Evolutionary conservation across 192 early-diverging fungal species (phyloP).

Genomic region (Phycomyces nitens): DNA sequence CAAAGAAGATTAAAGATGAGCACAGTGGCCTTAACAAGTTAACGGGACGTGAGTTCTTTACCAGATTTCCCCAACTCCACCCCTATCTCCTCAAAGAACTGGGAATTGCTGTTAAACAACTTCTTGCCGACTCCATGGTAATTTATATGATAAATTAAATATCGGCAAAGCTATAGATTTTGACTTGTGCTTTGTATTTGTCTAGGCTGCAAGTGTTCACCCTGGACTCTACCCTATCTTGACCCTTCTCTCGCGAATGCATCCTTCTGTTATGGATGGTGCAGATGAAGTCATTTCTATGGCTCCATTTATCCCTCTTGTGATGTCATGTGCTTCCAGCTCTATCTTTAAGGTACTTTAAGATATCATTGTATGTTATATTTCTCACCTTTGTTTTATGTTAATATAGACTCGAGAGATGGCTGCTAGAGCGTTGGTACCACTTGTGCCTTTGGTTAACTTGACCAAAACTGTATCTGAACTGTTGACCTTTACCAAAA

Average conservation of each 20-base stretch:
- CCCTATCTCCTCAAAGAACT: slow-evolving; percentile 75
- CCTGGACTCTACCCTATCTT: slow-evolving; percentile 89
- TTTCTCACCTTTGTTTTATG: slow-evolving; percentile 1
- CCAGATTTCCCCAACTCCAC: slow-evolving; percentile 77
- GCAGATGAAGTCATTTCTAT: slow-evolving; percentile 33
- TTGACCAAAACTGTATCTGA: slow-evolving; percentile 49
- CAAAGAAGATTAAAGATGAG: slow-evolving; percentile 73
- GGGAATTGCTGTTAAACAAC: slow-evolving; percentile 59
- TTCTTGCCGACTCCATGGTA: slow-evolving; percentile 35
- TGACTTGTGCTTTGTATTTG: not conserved
- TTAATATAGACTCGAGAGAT: slow-evolving; percentile 79
- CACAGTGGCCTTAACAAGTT: slow-evolving; percentile 69
- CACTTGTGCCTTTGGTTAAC: slow-evolving; percentile 65
- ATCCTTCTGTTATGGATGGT: slow-evolving; percentile 59
- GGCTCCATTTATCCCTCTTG: slow-evolving; percentile 47
- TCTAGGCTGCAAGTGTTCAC: slow-evolving; percentile 58
- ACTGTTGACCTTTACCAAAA: slow-evolving; percentile 43
- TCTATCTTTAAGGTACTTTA: slow-evolving; percentile 49
- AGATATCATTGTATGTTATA: not conserved
- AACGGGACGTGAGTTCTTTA: slow-evolving; percentile 88
- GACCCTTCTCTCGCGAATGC: slow-evolving; percentile 78
- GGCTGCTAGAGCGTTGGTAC: slow-evolving; percentile 75
- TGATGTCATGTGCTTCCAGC: slow-evolving; percentile 51
- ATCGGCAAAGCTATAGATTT: too few relatives aligned
- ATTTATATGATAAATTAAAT: too few relatives aligned